Evolutionary conservation across 2,329 filamentous ascomycete genomes (phyloP).

Genomic region (Aschersonia sp.): DNA sequence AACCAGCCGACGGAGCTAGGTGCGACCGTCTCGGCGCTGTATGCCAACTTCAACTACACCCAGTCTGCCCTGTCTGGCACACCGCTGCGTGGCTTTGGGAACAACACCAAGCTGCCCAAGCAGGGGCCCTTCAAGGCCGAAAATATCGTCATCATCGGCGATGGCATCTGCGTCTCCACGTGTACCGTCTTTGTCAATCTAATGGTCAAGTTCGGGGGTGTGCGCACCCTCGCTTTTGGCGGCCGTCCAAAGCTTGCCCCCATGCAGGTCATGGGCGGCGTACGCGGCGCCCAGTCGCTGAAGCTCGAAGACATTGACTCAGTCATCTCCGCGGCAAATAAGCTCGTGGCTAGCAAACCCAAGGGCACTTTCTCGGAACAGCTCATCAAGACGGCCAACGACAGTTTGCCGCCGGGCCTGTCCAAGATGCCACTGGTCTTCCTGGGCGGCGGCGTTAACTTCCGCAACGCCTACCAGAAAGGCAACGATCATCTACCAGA

Average conservation of each 20-base stretch:
- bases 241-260: conserved; percentile 33
- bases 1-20: neutral
- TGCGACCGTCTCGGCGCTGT: neutral
- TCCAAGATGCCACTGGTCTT: neutral
- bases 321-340: neutral
- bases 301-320: conserved; percentile 9
- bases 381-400: neutral
- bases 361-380: neutral
- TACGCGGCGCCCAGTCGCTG: conserved; percentile 33
- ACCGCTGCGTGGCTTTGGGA: neutral
- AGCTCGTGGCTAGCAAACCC: neutral
- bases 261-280: conserved; percentile 45
- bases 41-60: conserved; percentile 6
- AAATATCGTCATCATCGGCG: conserved; percentile 29
- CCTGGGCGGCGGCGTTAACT: conserved; percentile 2
- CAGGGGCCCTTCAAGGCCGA: conserved; percentile 18
- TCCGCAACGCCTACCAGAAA: conserved; percentile 15
- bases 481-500: conserved; percentile 23
- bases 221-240: conserved; percentile 42
- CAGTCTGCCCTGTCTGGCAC: neutral
- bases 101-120: conserved; percentile 1
- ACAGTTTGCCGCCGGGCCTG: neutral
- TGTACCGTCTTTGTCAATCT: conserved; percentile 44
- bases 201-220: conserved; percentile 31
- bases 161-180: conserved; percentile 44